Conservation (phyloP, 495 filamentous ascomycete genomes). For the Tuber umbilicatum region DNA sequence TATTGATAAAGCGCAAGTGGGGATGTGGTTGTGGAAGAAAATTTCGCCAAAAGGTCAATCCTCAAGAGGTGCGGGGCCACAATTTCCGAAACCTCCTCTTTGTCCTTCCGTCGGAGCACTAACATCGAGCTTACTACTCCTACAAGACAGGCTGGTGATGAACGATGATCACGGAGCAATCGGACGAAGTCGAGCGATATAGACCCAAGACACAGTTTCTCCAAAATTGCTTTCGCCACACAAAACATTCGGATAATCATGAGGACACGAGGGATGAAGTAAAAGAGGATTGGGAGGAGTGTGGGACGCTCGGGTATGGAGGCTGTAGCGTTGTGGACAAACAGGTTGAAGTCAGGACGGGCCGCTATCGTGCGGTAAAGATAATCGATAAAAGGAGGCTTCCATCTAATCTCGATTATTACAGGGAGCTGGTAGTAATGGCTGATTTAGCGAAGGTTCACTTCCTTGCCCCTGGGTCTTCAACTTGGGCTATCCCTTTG, state of each 20-base stretch:
- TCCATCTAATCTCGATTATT: not conserved
- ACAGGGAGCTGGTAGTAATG: not conserved
- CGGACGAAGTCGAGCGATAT: not conserved
- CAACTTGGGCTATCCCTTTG: not conserved
- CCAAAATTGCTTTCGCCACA: not conserved
- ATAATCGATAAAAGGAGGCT: not conserved
- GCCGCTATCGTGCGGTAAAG: not conserved
- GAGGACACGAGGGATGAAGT: not conserved
- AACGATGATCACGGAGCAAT: not conserved
- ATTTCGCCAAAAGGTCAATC: no score
- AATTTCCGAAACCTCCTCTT: not conserved
- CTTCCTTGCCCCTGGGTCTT: not conserved
- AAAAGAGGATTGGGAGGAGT: not conserved
- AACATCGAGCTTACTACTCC: not conserved
- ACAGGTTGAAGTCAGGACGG: not conserved
- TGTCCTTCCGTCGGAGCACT: no score
- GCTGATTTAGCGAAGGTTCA: not conserved
- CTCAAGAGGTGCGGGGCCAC: no score
- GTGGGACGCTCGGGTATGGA: not conserved
- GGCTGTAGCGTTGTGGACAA: not conserved
- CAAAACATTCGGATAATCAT: not conserved
- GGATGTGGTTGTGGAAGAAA: no score
- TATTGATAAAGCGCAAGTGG: no score
- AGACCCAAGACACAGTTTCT: not conserved
- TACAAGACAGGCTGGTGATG: not conserved